Evolutionary conservation across 345 rosid genomes (phyloP).

Genomic region (Cochlearia excelsa): DNA sequence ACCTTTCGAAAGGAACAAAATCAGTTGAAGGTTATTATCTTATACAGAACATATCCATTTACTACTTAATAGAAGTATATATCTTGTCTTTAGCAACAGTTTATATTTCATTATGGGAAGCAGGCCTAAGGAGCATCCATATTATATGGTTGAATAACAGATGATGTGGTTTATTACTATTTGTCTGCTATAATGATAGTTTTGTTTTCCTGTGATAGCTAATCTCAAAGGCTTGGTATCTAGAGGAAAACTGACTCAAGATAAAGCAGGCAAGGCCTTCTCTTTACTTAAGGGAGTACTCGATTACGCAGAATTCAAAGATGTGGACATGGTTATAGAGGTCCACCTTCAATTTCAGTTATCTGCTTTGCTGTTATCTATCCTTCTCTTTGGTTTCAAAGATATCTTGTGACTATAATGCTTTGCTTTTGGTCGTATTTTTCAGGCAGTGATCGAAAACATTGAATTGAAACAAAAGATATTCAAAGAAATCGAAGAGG

Average conservation of each 20-base stretch:
- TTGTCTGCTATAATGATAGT: conserved; percentile 10
- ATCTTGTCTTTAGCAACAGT: conserved; percentile 5
- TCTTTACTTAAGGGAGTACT: conserved; percentile 75
- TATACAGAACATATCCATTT: conserved; percentile 6
- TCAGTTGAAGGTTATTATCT: conserved; percentile 59
- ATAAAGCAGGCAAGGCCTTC: conserved; percentile 68
- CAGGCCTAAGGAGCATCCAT: conserved; percentile 16
- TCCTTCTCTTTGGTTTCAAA: conserved; percentile 19
- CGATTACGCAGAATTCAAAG: conserved; percentile 76
- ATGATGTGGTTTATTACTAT: neutral
- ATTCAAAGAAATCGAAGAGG: conserved; percentile 77
- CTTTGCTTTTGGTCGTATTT: conserved; percentile 17
- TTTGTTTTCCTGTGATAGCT: conserved; percentile 45
- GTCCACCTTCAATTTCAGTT: conserved; percentile 34
- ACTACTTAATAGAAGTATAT: neutral
- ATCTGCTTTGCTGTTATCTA: conserved; percentile 4
- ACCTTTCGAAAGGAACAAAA: conserved; percentile 75
- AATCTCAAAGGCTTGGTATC: conserved; percentile 68
- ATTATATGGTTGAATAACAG: neutral
- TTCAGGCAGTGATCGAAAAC: conserved; percentile 91
- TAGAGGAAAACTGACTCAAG: conserved; percentile 63
- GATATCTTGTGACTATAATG: conserved; percentile 18
- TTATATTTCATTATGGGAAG: neutral
- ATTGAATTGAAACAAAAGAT: conserved; percentile 81
- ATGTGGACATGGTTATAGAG: conserved; percentile 97